Conservation (phyloP, 1,284 basidiomycete species). For the Ganoderma meredithae region DNA sequence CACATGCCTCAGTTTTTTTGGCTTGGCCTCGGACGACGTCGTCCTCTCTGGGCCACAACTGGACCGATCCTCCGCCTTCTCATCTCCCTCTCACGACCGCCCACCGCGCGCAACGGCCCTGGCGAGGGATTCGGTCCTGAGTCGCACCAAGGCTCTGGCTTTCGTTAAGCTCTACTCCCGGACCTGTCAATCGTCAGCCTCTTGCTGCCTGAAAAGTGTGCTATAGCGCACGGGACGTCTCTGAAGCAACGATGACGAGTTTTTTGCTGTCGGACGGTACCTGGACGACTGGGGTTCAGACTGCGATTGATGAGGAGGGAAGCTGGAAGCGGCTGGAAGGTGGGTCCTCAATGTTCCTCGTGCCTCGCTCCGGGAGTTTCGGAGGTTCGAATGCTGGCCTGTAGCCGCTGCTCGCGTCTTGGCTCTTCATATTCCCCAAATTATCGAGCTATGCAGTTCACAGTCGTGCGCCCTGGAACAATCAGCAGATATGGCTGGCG, state of each 20-base stretch:
- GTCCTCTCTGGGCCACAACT: slow-evolving; percentile 8
- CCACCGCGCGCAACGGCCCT: neutral
- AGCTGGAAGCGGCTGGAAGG: neutral
- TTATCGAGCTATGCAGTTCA: neutral
- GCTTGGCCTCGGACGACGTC: slow-evolving; percentile 8
- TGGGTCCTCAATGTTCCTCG: neutral
- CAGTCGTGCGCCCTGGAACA: neutral
- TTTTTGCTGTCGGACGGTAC: neutral
- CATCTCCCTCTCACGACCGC: slow-evolving; percentile 1
- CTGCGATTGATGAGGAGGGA: neutral
- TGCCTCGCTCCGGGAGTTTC: neutral
- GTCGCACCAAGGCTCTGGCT: neutral
- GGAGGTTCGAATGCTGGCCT: neutral
- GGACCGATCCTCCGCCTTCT: neutral
- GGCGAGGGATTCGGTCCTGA: neutral
- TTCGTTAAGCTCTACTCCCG: neutral
- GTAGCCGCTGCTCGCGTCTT: neutral
- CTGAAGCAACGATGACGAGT: neutral
- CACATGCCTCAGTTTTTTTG: neutral
- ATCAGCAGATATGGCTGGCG: neutral
- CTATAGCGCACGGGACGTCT: neutral
- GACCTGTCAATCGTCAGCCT: neutral
- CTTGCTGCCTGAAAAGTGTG: neutral
- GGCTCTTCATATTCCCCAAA: neutral
- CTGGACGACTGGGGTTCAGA: neutral